Percentiles rank a stretch among this genome's conserved stretches.
phyloP scores from a whole-genome alignment of 1,284 basidiomycete genomes.

The Hemileia vastatrix region DNA sequence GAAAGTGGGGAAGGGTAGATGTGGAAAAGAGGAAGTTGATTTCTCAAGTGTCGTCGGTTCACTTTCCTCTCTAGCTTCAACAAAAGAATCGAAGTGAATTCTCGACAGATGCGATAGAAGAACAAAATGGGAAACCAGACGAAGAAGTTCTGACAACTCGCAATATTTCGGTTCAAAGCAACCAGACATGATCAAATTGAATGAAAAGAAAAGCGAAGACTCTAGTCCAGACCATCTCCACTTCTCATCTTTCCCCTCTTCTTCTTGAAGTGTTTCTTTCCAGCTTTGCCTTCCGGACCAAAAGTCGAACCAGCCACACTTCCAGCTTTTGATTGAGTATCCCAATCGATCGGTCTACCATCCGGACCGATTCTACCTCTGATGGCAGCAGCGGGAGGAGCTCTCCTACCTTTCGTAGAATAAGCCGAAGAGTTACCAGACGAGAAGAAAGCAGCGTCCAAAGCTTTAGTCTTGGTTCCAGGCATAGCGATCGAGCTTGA shows the following conservation, averaged over 20 bases:
- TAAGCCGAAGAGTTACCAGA: slow-evolving; percentile 20
- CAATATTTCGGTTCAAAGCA: no score
- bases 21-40: no score
- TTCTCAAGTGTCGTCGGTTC: no score
- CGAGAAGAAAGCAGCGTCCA: slow-evolving; percentile 39
- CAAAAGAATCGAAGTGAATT: no score
- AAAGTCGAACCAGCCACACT: slow-evolving; percentile 8
- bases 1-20: no score
- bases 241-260: slow-evolving; percentile 28
- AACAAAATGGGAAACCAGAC: no score
- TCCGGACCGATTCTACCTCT: slow-evolving; percentile 32
- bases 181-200: no score
- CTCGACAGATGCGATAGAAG: no score
- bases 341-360: slow-evolving; percentile 24
- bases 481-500: not conserved
- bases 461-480: slow-evolving; percentile 26
- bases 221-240: not conserved
- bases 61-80: no score
- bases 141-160: no score
- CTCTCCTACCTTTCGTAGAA: slow-evolving; percentile 31
- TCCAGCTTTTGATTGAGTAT: slow-evolving; percentile 9
- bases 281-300: no score
- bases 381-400: slow-evolving; percentile 26
- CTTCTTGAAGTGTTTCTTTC: slow-evolving; percentile 42
- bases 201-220: no score